phyloP scores from a whole-genome alignment of 2,329 filamentous ascomycete species.

The Grosmannia huntii region DNA sequence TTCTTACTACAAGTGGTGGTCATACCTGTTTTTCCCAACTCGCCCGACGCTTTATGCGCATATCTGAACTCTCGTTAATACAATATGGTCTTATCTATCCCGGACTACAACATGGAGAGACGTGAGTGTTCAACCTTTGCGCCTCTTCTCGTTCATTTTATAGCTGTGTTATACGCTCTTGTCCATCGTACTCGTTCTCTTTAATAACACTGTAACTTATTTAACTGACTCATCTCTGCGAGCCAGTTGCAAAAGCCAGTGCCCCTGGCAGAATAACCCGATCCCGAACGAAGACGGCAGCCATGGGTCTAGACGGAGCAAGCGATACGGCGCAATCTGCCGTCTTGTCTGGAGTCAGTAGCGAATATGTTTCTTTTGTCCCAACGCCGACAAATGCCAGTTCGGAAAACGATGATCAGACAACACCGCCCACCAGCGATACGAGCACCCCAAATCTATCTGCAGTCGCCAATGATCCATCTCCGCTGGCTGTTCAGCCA shows the following conservation, averaged over 20 bases:
- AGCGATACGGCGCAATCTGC: slow-evolving; percentile 7
- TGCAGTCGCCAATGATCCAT: slow-evolving; percentile 8
- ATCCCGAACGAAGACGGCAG: neutral
- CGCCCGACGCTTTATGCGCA: neutral
- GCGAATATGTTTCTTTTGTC: slow-evolving; percentile 22
- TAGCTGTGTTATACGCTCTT: neutral
- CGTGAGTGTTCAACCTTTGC: neutral
- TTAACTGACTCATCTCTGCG: neutral
- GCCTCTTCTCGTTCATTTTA: neutral
- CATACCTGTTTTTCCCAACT: neutral
- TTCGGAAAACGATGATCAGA: slow-evolving; percentile 14
- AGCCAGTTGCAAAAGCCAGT: neutral
- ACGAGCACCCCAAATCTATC: slow-evolving; percentile 25
- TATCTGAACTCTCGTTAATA: neutral
- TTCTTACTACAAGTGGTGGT: neutral
- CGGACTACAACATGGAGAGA: neutral
- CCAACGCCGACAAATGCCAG: slow-evolving; percentile 22
- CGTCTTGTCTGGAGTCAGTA: slow-evolving; percentile 13
- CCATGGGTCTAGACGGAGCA: slow-evolving; percentile 4
- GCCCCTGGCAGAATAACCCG: slow-evolving; percentile 2
- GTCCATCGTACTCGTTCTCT: neutral
- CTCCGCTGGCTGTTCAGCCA: slow-evolving; percentile 8
- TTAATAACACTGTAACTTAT: neutral
- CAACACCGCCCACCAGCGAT: slow-evolving; percentile 31
- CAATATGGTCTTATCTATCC: neutral